Evolutionary conservation across 768 basidiomycete species (phyloP), one percentile per base, ranked within the genome.

Genomic region (Pulveroboletus sp.): DNA sequence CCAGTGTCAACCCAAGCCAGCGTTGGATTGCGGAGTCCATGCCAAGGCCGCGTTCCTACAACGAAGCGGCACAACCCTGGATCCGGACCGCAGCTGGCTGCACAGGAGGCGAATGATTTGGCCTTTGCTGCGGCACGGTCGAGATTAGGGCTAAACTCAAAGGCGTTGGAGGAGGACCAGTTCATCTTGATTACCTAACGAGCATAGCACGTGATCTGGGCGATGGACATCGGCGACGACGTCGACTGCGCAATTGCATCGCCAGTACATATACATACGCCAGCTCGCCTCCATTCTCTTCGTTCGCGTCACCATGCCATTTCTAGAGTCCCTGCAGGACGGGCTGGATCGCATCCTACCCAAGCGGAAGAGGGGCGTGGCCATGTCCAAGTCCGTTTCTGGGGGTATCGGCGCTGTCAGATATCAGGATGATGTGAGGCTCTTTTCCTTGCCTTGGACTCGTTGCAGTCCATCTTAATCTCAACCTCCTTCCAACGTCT

Each of bases 101-200:
- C 36, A 11, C 60, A 92, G 87, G 87, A 90, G 57, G 72, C 77
- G 12, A 80, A 85, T n/a, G 92, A 95, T 62, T 74, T 95, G 8
- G 79, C 82, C 1, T 93, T 95, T 75, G 64, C 71, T 23, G 66
- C 77, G 0, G 92, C 59, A 72, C 81, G 38, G 78, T 95, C 50
- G 87, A 90, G 49, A 76, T 95, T 49, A 64, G n/a, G n/a, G n/a
- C n/a, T n/a, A n/a, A n/a, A n/a, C n/a, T 81, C 46, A 79, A 78
- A 7, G 65, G 76, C 40, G 76, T 2, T 51, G 80, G 41, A 69
- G 81, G 47, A 60, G 69, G 19, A 72, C 80, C 0, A 75, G n/a
- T n/a, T n/a, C 80, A 31, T 79, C 78, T 59, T 78, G 53, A 69
- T n/a, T 17, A 64, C 56, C 12, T 64, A 66, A 64, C 49, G 19